Evolutionary conservation across 306 rosid species (phyloP), one percentile per base, ranked within the genome.

Genomic region (Fragaria vesca): DNA sequence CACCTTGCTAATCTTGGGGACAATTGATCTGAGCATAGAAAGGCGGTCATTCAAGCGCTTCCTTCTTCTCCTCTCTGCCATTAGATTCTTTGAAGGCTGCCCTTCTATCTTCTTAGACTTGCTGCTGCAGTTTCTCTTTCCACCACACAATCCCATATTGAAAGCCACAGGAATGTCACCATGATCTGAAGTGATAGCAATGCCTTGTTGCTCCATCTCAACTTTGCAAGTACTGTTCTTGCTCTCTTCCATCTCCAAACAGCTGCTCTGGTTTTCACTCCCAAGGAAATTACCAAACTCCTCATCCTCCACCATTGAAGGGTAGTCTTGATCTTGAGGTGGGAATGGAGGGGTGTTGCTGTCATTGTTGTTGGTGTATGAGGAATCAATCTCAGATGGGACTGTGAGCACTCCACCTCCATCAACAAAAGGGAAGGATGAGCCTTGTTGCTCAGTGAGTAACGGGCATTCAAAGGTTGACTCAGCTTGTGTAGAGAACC

Each of bases 1-100:
- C 68, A 91, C 98, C 97, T 93, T 93, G 91, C 98, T 93, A 65
- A 91, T 93, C 85, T 93, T 93, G 40, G 98, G 98, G 57, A 93
- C 97, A 46, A 93, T 91, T 57, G 98, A 93, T 89, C 98, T 88
- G 50, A 93, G 87, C 98, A 93, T 93, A 60, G 94, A 93, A 62
- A 93, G 94, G 9, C 98, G 78, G 50, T 93, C 98, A 83, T 93
- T 93, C 67, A 93, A 79, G 40, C 97, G 84, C 83, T 91, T 91
- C 79, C 98, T 87, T 62, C 98, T 79, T 51, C 98, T 89, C 67
- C 98, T 88, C 75, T 93, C 98, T 42, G 98, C 98, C 98, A 93
- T 93, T 45, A 93, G 91, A 86, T 93, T 93, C 90, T 93, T 93
- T 5, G 98, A 91, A 15, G 97, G 97, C 73, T 91, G 97, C 67